Evolutionary conservation across 2,329 filamentous ascomycete genomes (phyloP).

Genomic region (Pseudogymnoascus sp.): DNA sequence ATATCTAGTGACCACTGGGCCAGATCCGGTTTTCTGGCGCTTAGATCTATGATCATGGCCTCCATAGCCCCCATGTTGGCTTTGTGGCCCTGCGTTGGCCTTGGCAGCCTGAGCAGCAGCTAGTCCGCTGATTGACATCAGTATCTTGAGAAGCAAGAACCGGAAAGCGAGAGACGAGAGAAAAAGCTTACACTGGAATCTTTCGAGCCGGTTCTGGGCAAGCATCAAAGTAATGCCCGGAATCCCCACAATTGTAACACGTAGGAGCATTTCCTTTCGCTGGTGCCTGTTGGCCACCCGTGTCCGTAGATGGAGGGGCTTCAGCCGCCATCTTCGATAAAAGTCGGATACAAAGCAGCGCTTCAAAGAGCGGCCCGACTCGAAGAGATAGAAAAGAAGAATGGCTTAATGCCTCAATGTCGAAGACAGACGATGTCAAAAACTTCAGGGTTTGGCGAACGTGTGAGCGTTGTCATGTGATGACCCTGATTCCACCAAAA

Average conservation of each 20-base stretch:
- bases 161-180: constrained; percentile 8
- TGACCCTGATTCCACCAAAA: constrained; percentile 1
- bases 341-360: not conserved
- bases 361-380: not conserved
- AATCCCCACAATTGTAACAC: constrained; percentile 47
- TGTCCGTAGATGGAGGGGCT: not conserved
- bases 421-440: constrained; percentile 1
- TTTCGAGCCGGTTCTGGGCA: constrained; percentile 44
- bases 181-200: constrained; percentile 41
- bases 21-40: constrained; percentile 23
- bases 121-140: constrained; percentile 13
- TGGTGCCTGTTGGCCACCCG: not conserved
- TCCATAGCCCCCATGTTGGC: not conserved
- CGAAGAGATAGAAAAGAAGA: not conserved
- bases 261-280: constrained; percentile 1
- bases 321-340: not conserved
- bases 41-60: constrained; percentile 18
- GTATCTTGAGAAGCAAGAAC: constrained; percentile 13
- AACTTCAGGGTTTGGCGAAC: not conserved
- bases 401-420: not conserved
- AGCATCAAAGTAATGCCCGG: constrained; percentile 45
- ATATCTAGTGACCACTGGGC: constrained; percentile 19
- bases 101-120: constrained; percentile 11
- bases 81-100: constrained; percentile 1
- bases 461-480: constrained; percentile 1